Evolutionary conservation across 73 alveolate species (phyloP), one percentile per base, ranked within the genome.

Genomic region (Paramecium sexaurelia): DNA sequence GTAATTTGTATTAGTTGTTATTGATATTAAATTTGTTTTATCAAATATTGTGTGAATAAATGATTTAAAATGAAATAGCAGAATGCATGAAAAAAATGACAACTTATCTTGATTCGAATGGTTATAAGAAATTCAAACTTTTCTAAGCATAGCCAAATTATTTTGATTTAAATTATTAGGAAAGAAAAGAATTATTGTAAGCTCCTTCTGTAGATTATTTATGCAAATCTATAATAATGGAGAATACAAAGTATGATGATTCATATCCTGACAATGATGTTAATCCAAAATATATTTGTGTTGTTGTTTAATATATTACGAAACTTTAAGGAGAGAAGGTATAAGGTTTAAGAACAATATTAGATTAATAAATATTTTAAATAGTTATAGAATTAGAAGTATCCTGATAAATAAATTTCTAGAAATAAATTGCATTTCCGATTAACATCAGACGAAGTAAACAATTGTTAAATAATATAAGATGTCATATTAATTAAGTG

Each of bases 391-490:
- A 78, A 78, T 45, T 13, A 20, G 19, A 40, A 85, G 43, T 43
- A 27, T 36, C 92, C 84, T 19, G 89, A 85, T 20, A 66, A 85
- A 26, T 20, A 47, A 37, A 36, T 36, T 85, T 55, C 86, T 22
- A 85, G 85, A 55, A 33, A 22, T 85, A 85, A 85, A 57, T 85
- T 85, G 15, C 92, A 85, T 36, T 85, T 85, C 43, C n/a, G 92
- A 85, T 66, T 85, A 27, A 37, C 85, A 11, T 47, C 84, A 13
- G 92, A 85, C 17, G 92, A 55, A 85, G 47, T 33, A 85, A 47
- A 51, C 67, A 51, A 51, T 61, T 61, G 22, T 61, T 61, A 3
- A 29, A n/a, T 10, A 26, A 29, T 13, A 61, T 29, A 13, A 61
- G 83, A 61, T 61, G 83, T 57, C 86, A 37, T 22, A 24, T 33